Percentiles rank a stretch among this genome's conserved stretches.
phyloP scores from a whole-genome alignment of 495 filamentous ascomycete species.

The Penicillium lagena region DNA sequence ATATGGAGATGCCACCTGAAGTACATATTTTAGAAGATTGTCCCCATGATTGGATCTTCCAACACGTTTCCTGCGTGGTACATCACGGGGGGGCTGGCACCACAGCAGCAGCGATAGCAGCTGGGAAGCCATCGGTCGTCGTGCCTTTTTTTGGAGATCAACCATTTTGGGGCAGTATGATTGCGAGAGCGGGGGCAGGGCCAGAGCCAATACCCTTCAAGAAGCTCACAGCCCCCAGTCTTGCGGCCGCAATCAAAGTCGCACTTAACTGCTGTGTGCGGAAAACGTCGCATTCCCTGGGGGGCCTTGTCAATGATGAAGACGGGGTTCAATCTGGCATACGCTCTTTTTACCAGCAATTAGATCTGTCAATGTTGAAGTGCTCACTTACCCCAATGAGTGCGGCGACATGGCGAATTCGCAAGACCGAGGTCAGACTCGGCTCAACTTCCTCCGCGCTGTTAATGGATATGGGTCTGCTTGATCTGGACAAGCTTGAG shows the following conservation, averaged over 20 bases:
- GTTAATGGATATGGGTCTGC: slow-evolving; percentile 49
- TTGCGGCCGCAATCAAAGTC: slow-evolving; percentile 54
- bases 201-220: slow-evolving; percentile 65
- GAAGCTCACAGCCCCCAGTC: slow-evolving; percentile 51
- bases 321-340: slow-evolving; percentile 55
- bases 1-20: slow-evolving; percentile 42
- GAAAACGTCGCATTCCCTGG: slow-evolving; percentile 50
- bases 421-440: slow-evolving; percentile 51
- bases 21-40: slow-evolving; percentile 72
- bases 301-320: slow-evolving; percentile 52
- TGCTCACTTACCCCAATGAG: slow-evolving; percentile 56
- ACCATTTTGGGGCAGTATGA: slow-evolving; percentile 74
- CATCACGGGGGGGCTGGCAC: slow-evolving; percentile 81
- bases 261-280: slow-evolving; percentile 49
- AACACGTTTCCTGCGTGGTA: slow-evolving; percentile 64
- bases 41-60: slow-evolving; percentile 78
- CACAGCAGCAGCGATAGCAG: slow-evolving; percentile 63
- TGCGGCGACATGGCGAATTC: slow-evolving; percentile 60
- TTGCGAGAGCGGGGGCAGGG: slow-evolving; percentile 65
- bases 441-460: slow-evolving; percentile 60
- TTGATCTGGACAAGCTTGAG: slow-evolving; percentile 60
- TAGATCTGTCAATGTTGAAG: slow-evolving; percentile 52
- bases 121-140: slow-evolving; percentile 62
- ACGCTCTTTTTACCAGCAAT: slow-evolving; percentile 56
- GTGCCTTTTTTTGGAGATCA: slow-evolving; percentile 84